Evolutionary conservation across 2,329 filamentous ascomycete species (phyloP), one percentile per base, ranked within the genome.

Genomic region (Thyridium curvatum): DNA sequence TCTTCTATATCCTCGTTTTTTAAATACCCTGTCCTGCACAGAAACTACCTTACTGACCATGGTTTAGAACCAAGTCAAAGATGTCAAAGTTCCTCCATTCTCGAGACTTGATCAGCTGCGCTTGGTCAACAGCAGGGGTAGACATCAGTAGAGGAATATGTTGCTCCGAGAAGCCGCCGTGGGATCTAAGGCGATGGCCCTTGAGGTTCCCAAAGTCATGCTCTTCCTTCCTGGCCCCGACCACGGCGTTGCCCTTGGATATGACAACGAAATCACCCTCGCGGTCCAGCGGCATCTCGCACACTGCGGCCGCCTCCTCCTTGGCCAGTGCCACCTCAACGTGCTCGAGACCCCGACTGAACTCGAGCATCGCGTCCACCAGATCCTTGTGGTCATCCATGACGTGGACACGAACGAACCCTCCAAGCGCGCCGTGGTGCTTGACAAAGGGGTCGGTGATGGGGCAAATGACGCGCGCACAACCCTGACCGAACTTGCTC

Each of bases 391-490:
- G 30, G 2, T 32, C 18, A 3, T 41, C 45, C 14, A 46, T 50
- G 30, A 65, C 38, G 44, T 67, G 55, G 7, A 66, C 61, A 7
- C 65, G 56, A 5, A 68, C 64, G 43, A 67, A 67, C 0, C 52
- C 56, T 1, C 64, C 64, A 12, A 67, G 50, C 2, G 64, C 65
- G 9, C 64, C 64, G 44, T 67, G 64, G 41, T 68, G 62, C 30
- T 52, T 52, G 13, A 68, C 62, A 41, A 67, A 67, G 0, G 63
- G 63, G 40, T 68, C 64, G 1, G 64, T 57, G 32, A 68, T 68
- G 3, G 65, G 63, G 37, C 64, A 68, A 29, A 68, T 65, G 9
- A 68, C 61, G 30, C 63, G 50, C 2, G 58, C 55, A 21, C 46
- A 50, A 7, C 46, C 49, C 2, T 40, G 8, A 1, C 56, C 56